Evolutionary conservation across 495 filamentous ascomycete genomes (phyloP), one percentile per base, ranked within the genome.

Genomic region (Penicillium fimorum): DNA sequence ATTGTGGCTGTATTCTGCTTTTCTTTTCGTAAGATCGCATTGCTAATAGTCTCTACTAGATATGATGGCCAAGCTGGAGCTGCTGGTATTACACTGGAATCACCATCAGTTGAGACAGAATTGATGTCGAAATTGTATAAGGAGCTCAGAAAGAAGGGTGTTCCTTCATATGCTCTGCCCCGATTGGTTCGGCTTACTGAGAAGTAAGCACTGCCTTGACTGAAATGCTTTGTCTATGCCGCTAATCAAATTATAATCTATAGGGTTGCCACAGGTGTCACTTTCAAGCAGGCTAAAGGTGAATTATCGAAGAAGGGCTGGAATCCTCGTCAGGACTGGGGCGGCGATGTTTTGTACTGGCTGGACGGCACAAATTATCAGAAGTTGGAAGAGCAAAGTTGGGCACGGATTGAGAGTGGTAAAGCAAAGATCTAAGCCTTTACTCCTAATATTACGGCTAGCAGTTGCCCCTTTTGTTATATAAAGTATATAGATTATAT

Each of bases 21-120:
- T 50, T 1, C 24, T 5, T 17, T 17, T 45, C 25, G 17, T 9
- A 1, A 47, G 33, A 15, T 13, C 24, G 30, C 37, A 42, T 46
- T 50, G 30, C 24, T 51, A 25, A 22, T 50, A 10, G 30, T 42
- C 17, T 43, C 25, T 45, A 55, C 12, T 47, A 79, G 77, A 13
- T 81, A 82, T 58, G 79, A 82, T 50, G 79, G 79, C 29, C 74
- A 80, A 68, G 79, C 79, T 45, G 79, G 79, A 38, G 79, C 77
- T 20, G 76, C 77, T 47, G 76, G 73, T 1, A 73, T 82, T 24
- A 80, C 79, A 0, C 69, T 82, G 0, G 72, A 75, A 45, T 70
- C 76, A 0, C 49, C 69, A 0, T 47, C 66, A 1, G 55, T 56
- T n/a, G 73, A 76, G 27, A 52, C 51, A 22, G 57, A 59, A 10